A percentile compares a stretch with the other conserved stretches of the same genome.
phyloP scores from a whole-genome alignment of 345 rosid species.

The Ceriops decandra region DNA sequence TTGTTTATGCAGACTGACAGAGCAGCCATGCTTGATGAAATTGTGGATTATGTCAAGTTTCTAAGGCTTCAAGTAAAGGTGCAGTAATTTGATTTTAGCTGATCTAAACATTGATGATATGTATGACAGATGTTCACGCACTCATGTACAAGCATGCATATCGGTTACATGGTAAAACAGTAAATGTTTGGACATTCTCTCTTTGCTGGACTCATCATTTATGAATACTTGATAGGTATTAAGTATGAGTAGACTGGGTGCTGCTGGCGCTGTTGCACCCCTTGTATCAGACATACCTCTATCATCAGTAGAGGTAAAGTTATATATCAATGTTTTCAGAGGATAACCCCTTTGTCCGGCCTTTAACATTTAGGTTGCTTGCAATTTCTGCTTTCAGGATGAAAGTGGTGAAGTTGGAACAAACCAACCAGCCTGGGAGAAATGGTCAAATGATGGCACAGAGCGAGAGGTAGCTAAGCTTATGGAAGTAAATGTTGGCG shows the following conservation, averaged over 20 bases:
- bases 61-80: conserved; percentile 99
- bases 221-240: conserved; percentile 56
- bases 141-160: background rate
- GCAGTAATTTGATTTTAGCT: background rate
- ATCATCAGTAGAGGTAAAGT: conserved; percentile 81
- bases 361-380: conserved; percentile 9
- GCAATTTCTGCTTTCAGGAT: conserved; percentile 43
- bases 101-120: no score
- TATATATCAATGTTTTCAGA: conserved; percentile 1
- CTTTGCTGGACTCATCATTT: background rate
- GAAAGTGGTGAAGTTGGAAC: conserved; percentile 80
- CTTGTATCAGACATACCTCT: conserved; percentile 92
- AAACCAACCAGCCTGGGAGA: conserved; percentile 91
- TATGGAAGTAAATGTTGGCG: conserved; percentile 97
- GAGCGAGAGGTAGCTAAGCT: conserved; percentile 92
- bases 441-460: conserved; percentile 94
- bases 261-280: conserved; percentile 98
- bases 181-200: background rate
- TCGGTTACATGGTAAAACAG: background rate
- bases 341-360: background rate
- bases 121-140: no score
- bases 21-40: conserved; percentile 98
- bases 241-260: conserved; percentile 99
- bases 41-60: conserved; percentile 98
- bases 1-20: conserved; percentile 70